Base-by-base conservation (phyloP, 768 basidiomycete species). In the Tulasnella sp. region DNA sequence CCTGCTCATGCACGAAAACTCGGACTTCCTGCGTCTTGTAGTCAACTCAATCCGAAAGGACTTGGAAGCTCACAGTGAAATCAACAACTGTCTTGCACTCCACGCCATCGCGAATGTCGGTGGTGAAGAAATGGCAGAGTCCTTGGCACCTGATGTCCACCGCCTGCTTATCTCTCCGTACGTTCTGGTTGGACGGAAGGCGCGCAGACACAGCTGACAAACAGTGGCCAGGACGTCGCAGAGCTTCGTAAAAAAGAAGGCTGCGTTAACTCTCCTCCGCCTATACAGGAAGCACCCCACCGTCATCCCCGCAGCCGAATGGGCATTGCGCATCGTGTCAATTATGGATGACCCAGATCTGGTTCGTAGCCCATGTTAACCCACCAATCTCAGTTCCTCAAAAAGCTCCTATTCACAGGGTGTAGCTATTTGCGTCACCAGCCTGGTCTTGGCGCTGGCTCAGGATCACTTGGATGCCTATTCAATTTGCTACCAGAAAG, bases 61-160 rank as follows among this genome's bases (percentile, higher is more conserved):
- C 86, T 86, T 99, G 81, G 96, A 98, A 82, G 94, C 95, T 82
- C 95, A 94, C 83, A 94, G 94, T 84, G 98, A 99, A 85, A 90
- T 98, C 82, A 94, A 94, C 86, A 99, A 98, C 84, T 99, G 98
- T 84, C 89, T 99, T 79, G 98, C 98, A 2, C 87, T 99, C 79
- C 98, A 99, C 84, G 98, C 98, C 22, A 98, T 99, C 83, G 98
- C 98, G 14, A 99, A 98, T 83, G 95, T 99, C 34, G 98, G 98
- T 72, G 95, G 97, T 60, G 94, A 93, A 83, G 98, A 99, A 86
- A 99, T 99, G 96, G 97, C 98, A 11, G 98, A 99, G 85, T 93
- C 96, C 9, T 89, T 99, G 69, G 92, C 90, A 14, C 95, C 95
- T 83, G 96, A 97, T 83, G 98, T 99, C 0, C 97, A 99, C 86